phyloP scores from a whole-genome alignment of 495 filamentous ascomycete genomes.

The Daldinia caldariorum region DNA sequence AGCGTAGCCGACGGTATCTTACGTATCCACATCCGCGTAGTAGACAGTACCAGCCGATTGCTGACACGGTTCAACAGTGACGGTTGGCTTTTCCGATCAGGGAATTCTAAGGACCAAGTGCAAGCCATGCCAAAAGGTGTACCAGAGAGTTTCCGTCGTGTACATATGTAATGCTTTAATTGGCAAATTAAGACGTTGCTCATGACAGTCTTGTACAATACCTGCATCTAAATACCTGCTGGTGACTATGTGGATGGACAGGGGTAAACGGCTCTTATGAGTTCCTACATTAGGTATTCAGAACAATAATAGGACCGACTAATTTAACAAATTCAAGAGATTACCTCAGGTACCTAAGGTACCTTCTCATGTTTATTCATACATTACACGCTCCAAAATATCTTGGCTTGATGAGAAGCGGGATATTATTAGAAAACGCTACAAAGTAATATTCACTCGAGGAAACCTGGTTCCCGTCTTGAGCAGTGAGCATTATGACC shows the following conservation, averaged over 20 bases:
- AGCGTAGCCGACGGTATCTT: background rate
- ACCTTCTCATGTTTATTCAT: background rate
- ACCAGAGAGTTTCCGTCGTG: no score
- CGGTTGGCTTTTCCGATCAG: background rate
- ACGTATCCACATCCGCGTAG: background rate
- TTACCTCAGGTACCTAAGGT: no score
- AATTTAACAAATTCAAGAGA: background rate
- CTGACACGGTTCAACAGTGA: background rate
- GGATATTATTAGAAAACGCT: background rate
- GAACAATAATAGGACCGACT: background rate
- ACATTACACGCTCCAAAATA: background rate
- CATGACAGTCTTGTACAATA: background rate
- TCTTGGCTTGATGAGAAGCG: background rate
- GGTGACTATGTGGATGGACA: background rate
- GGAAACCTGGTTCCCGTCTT: background rate
- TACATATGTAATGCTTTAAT: no score
- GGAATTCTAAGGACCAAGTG: no score
- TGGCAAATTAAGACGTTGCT: background rate
- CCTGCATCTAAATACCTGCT: conserved; percentile 1
- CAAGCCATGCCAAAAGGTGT: no score
- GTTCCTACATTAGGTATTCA: background rate
- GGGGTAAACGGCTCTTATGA: background rate
- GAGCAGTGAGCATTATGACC: background rate
- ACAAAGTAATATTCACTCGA: background rate
- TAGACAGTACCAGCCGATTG: background rate